Conservation (phyloP, 1,139 yeast genomes). For the Hansenula sp. region DNA sequence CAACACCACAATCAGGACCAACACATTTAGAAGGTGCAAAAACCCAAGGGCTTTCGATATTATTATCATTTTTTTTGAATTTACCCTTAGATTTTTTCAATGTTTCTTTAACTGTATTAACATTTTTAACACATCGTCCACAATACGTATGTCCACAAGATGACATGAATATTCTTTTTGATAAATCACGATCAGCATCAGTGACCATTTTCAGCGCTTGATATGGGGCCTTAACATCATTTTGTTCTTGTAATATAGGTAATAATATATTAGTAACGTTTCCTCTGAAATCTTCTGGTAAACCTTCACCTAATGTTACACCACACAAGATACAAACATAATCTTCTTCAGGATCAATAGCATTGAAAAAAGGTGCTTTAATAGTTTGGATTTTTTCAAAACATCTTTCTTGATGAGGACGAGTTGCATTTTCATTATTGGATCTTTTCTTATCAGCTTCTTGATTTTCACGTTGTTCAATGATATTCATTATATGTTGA, state of each 20-base stretch:
- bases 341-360: constrained; percentile 28
- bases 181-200: constrained; percentile 54
- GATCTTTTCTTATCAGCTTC: constrained; percentile 30
- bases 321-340: constrained; percentile 69
- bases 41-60: constrained; percentile 42
- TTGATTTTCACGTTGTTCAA: constrained; percentile 30
- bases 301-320: constrained; percentile 64
- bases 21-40: constrained; percentile 50
- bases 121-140: constrained; percentile 73
- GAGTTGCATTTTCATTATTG: constrained; percentile 29
- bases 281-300: constrained; percentile 47
- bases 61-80: constrained; percentile 16
- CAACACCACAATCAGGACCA: constrained; percentile 34
- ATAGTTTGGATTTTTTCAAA: constrained; percentile 20
- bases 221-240: constrained; percentile 58
- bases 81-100: constrained; percentile 9
- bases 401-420: constrained; percentile 18
- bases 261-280: constrained; percentile 22
- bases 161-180: constrained; percentile 65
- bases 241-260: constrained; percentile 26
- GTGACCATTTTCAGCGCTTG: constrained; percentile 48
- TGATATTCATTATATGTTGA: constrained; percentile 26
- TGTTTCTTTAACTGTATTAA: constrained; percentile 35
- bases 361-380: constrained; percentile 28
- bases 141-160: constrained; percentile 85